These are phyloP conservation scores for Potentilla sterilis DNA, from an alignment of 306 rosid genomes.

Conservation along the genomic window DNA sequence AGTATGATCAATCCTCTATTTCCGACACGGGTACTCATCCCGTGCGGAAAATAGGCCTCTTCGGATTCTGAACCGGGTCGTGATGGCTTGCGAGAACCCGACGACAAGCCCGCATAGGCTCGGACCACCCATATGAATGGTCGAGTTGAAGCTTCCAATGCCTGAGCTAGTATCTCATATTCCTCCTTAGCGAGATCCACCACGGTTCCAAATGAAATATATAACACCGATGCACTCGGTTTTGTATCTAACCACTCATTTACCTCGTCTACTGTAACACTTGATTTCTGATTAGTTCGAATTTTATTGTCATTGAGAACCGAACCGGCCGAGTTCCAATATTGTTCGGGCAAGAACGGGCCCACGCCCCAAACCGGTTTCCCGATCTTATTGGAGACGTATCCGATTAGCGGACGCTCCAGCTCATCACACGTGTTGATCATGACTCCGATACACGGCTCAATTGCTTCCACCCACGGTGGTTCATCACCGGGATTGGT, in stretches of 20 bases:
- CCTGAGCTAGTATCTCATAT: slow-evolving; percentile 26
- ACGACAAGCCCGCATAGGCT: slow-evolving; percentile 33
- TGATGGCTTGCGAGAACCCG: slow-evolving; percentile 13
- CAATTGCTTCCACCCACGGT: slow-evolving; percentile 32
- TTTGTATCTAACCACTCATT: slow-evolving; percentile 54
- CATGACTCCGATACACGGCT: slow-evolving; percentile 33
- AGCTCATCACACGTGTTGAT: slow-evolving; percentile 75
- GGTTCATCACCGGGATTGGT: slow-evolving; percentile 31
- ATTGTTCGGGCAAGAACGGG: slow-evolving; percentile 60
- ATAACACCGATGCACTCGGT: slow-evolving; percentile 43
- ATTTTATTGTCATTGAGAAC: slow-evolving; percentile 39
- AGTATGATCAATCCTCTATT: slow-evolving; percentile 55
- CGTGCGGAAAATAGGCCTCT: slow-evolving; percentile 47
- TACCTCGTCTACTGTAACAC: slow-evolving; percentile 43
- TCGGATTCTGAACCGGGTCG: slow-evolving; percentile 1
- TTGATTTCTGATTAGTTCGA: slow-evolving; percentile 36
- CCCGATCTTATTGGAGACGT: slow-evolving; percentile 26
- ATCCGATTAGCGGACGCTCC: slow-evolving; percentile 47
- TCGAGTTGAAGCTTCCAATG: slow-evolving; percentile 34
- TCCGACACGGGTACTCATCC: slow-evolving; percentile 38
- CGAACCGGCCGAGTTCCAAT: slow-evolving; percentile 47
- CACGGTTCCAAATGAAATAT: slow-evolving; percentile 51
- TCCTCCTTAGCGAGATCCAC: slow-evolving; percentile 52
- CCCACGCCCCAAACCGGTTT: slow-evolving; percentile 72
- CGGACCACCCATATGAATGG: slow-evolving; percentile 62